Evolutionary conservation across 2,329 filamentous ascomycete genomes (phyloP), one percentile per base, ranked within the genome.

Genomic region (Aphanoascus verrucosus): DNA sequence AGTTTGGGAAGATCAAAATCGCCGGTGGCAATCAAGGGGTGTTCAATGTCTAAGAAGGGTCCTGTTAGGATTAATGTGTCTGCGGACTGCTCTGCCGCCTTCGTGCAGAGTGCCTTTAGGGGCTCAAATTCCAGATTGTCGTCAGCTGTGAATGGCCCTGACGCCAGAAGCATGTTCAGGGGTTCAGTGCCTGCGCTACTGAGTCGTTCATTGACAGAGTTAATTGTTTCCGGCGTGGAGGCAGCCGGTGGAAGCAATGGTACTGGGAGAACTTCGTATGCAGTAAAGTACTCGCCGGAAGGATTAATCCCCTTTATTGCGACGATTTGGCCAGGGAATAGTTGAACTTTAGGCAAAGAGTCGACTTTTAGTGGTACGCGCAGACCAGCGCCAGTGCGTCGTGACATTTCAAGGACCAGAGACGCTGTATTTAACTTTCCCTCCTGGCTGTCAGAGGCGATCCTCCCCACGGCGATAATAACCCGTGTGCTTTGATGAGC

Each of bases 251-350:
- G 82, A 12, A 94, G 77, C 2, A 88, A 74, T 1, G 93, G 93
- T 1, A 88, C 71, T 0, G 83, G 74, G 5, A 97, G 75, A 2
- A 93, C 71, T 63, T 96, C 83, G 34, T 79, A 82, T 32, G 93
- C 88, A 0, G 83, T 79, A 61, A 97, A 96, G 61, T 86, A 84
- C 37, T 83, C 79, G 0, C 91, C 91, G 0, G 88, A 88, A 17
- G 88, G 83, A 65, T 98, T 98, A 61, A 83, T 88, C 6, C 93
- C 93, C 57, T 79, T 79, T 28, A 97, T 71, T 5, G 91, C 93
- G 31, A 95, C 88, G 50, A 97, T 88, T 65, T 97, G 90, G 5
- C 93, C 93, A 0, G 91, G 93, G 66, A 97, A 97, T 73, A 97
- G 88, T 65, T 88, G 85, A 70, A 85, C 93, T 1, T 70, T 78